Evolutionary conservation across 139 green algal species (phyloP).

Genomic region (Chlamydomonas applanata): DNA sequence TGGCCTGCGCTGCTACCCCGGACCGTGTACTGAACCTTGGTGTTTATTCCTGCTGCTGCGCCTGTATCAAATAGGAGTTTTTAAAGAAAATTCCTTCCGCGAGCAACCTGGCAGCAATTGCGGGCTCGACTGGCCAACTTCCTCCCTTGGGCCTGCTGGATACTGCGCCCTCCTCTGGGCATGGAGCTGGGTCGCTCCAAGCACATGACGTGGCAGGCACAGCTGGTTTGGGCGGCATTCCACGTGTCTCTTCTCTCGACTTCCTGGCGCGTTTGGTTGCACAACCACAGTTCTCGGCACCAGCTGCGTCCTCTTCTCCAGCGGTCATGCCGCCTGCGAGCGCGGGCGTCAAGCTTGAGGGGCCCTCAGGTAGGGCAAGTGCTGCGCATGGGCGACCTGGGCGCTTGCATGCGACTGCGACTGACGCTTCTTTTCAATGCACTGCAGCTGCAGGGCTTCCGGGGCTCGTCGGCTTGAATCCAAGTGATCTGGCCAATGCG

Average conservation of each 20-base stretch:
- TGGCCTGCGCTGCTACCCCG: no score
- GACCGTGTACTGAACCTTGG: no score
- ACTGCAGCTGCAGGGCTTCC: neutral
- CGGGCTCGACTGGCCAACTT: no score
- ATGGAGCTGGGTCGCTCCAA: no score
- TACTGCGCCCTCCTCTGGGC: neutral
- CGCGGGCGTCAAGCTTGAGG: neutral
- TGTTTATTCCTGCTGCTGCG: no score
- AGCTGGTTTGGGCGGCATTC: conserved; percentile 4
- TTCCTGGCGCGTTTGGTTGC: conserved; percentile 3
- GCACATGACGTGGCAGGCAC: no score
- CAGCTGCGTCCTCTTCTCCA: neutral
- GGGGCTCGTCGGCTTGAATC: neutral
- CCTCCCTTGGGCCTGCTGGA: neutral
- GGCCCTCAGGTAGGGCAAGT: neutral
- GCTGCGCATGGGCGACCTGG: neutral
- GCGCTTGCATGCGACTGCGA: no score
- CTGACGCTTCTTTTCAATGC: neutral
- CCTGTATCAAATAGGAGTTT: no score
- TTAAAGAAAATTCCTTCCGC: no score
- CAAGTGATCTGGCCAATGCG: neutral
- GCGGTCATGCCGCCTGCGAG: neutral
- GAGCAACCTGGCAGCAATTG: no score
- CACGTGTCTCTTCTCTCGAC: conserved; percentile 10
- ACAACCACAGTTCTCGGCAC: neutral